Percentiles rank a stretch among this genome's conserved stretches.
Evolutionary conservation across 768 basidiomycete genomes (phyloP).

Genomic region (Suillus clintonianus): DNA sequence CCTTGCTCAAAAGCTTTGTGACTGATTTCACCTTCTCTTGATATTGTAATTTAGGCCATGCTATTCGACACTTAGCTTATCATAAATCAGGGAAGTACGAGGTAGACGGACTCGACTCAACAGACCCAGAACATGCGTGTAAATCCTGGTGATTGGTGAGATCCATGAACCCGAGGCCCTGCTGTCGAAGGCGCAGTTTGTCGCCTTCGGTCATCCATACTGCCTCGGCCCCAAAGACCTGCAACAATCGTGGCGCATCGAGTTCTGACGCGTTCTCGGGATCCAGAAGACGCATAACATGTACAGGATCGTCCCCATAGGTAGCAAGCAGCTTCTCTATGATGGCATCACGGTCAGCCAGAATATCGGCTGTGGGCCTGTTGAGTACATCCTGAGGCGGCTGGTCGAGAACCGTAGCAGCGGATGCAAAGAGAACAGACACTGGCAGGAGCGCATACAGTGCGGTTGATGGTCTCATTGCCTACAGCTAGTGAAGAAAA

Average conservation of each 20-base stretch:
- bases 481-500: background rate
- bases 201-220: conserved; percentile 19
- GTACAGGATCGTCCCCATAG: conserved; percentile 15
- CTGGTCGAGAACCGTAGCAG: background rate
- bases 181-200: conserved; percentile 14
- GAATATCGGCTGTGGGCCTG: background rate
- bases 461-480: background rate
- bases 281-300: conserved; percentile 17
- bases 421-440: background rate
- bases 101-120: background rate
- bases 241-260: conserved; percentile 19
- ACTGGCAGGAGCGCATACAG: background rate
- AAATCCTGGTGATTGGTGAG: conserved; percentile 10
- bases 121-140: background rate
- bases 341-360: background rate
- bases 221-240: conserved; percentile 15
- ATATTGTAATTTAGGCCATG: conserved; percentile 16
- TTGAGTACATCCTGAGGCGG: background rate
- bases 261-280: conserved; percentile 13
- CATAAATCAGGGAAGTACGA: background rate
- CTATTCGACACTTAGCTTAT: conserved; percentile 41
- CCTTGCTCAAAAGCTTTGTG: conserved; percentile 1
- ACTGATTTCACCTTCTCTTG: conserved; percentile 14
- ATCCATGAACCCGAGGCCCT: conserved; percentile 16
- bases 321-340: conserved; percentile 12